A percentile compares a stretch with the other conserved stretches of the same genome.
phyloP scores from a whole-genome alignment of 495 filamentous ascomycete genomes.

The Penicillium coffeae region DNA sequence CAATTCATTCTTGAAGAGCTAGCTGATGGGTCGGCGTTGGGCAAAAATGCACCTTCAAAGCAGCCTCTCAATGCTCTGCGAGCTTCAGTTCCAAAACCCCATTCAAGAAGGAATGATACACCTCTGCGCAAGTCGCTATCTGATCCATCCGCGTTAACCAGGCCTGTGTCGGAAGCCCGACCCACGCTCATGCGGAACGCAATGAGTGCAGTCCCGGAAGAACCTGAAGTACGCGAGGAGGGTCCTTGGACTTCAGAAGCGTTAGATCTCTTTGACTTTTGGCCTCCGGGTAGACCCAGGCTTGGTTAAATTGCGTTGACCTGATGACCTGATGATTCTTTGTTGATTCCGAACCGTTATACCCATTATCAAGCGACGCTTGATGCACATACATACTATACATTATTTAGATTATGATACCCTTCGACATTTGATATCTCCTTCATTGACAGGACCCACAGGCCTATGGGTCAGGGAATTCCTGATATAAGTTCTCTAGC shows the following conservation, averaged over 20 bases:
- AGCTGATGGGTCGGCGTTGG: constrained; percentile 8
- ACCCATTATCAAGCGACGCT: not conserved
- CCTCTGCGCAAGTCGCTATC: constrained; percentile 36
- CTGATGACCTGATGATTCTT: too few species aligned
- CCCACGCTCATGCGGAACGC: constrained; percentile 17
- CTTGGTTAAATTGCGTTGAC: constrained; percentile 13
- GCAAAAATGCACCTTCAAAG: not conserved
- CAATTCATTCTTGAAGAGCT: constrained; percentile 33
- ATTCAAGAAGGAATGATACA: constrained; percentile 12
- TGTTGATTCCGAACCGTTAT: too few species aligned
- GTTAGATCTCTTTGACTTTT: constrained; percentile 57
- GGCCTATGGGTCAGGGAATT: too few species aligned
- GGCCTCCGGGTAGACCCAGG: constrained; percentile 40
- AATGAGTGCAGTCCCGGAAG: constrained; percentile 10
- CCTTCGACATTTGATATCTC: constrained; percentile 1
- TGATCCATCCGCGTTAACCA: constrained; percentile 28
- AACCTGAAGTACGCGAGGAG: constrained; percentile 17
- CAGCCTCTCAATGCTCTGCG: not conserved
- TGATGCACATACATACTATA: not conserved
- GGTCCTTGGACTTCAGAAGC: constrained; percentile 59
- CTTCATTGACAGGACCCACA: not conserved
- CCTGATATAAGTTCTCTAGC: too few species aligned
- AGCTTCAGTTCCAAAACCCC: constrained; percentile 3
- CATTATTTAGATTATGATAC: constrained; percentile 17
- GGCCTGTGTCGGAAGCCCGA: constrained; percentile 9